Conservation (phyloP, 768 basidiomycete species). For the Tricholoma terreum region DNA sequence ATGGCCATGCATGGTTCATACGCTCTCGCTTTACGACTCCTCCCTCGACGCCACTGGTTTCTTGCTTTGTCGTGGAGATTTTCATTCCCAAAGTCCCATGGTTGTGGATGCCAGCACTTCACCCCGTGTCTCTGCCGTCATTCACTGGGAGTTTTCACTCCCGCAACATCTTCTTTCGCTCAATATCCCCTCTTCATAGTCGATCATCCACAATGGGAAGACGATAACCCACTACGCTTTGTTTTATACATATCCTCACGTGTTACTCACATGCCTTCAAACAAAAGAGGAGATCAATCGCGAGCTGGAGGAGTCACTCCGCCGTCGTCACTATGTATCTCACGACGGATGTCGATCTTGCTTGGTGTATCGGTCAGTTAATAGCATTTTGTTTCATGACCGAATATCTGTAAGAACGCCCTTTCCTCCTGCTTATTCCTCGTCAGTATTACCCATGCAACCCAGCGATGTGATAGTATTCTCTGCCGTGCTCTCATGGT, state of each 20-base stretch:
- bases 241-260: too few relatives aligned
- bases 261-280: too few relatives aligned
- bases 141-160: conserved; percentile 20
- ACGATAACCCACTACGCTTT: neutral
- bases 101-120: conserved; percentile 1
- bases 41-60: conserved; percentile 9
- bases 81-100: conserved; percentile 21
- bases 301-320: neutral
- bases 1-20: neutral
- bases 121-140: conserved; percentile 7
- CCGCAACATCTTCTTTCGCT: neutral
- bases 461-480: conserved; percentile 68
- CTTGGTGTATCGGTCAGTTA: conserved; percentile 47
- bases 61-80: conserved; percentile 17
- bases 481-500: conserved; percentile 80
- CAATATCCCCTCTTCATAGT: neutral
- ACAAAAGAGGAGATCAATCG: too few relatives aligned
- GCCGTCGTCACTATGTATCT: conserved; percentile 33
- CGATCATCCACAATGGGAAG: neutral
- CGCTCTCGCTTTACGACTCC: conserved; percentile 6
- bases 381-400: conserved; percentile 76
- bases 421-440: neutral
- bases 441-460: neutral
- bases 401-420: conserved; percentile 65
- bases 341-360: conserved; percentile 49